Conservation (phyloP, 2,329 filamentous ascomycete species). For the Fusarium pseudonygamai region DNA sequence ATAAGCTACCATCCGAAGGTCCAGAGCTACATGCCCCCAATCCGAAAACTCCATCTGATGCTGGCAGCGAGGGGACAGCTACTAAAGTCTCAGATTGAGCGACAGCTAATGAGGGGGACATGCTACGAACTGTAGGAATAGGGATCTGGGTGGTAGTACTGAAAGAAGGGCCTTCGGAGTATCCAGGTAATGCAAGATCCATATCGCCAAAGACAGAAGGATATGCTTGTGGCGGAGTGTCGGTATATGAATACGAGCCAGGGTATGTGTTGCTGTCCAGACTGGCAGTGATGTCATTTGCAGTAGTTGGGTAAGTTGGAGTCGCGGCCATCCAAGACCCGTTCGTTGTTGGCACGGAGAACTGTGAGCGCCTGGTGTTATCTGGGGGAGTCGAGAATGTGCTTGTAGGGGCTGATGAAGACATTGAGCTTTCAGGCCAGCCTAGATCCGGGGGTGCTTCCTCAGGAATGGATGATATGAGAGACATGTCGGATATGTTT, state of each 20-base stretch:
- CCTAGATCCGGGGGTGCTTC: constrained; percentile 26
- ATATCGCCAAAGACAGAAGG: constrained; percentile 47
- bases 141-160: constrained; percentile 51
- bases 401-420: constrained; percentile 59
- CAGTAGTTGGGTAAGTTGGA: constrained; percentile 38
- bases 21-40: constrained; percentile 52
- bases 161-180: constrained; percentile 49
- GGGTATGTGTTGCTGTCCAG: constrained; percentile 36
- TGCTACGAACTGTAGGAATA: constrained; percentile 58
- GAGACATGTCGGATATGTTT: constrained; percentile 33
- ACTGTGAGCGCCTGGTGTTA: constrained; percentile 42
- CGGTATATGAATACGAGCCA: constrained; percentile 44
- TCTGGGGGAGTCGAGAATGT: constrained; percentile 59
- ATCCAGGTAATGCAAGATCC: constrained; percentile 48
- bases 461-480: constrained; percentile 40
- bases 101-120: constrained; percentile 58
- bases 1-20: constrained; percentile 52
- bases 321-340: constrained; percentile 48
- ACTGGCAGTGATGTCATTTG: constrained; percentile 30
- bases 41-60: constrained; percentile 47
- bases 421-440: constrained; percentile 53
- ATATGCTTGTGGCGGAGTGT: constrained; percentile 47
- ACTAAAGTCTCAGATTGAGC: constrained; percentile 61
- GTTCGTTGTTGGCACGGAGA: constrained; percentile 42
- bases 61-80: constrained; percentile 54